These are phyloP conservation scores for Thamnidium elegans DNA, from an alignment of 192 early-diverging fungal species.

Conservation along the genomic window DNA sequence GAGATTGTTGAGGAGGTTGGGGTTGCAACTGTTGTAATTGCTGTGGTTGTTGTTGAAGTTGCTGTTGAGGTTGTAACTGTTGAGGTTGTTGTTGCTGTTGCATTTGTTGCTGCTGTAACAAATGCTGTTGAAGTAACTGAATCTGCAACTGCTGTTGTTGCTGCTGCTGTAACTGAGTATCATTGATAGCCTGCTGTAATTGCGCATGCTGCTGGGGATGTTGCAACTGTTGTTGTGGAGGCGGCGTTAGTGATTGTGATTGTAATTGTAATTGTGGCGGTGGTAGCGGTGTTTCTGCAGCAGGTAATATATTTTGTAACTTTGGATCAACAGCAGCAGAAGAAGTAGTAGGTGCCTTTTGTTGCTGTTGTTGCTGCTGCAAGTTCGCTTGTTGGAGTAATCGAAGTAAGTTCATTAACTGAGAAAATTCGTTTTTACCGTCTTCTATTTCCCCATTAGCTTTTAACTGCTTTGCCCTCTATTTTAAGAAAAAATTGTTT, in stretches of 20 bases:
- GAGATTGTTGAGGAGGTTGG: neutral
- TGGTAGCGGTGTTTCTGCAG: neutral
- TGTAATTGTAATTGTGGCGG: constrained; percentile 10
- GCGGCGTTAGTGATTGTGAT: constrained; percentile 13
- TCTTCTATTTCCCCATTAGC: constrained; percentile 67
- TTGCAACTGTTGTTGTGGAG: neutral
- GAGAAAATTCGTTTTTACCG: constrained; percentile 69
- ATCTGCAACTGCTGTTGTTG: constrained; percentile 23
- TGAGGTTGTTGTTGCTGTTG: constrained; percentile 17
- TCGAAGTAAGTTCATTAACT: constrained; percentile 58
- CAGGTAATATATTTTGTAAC: neutral
- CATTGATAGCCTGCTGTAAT: constrained; percentile 5
- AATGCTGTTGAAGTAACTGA: constrained; percentile 16
- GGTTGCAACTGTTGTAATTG: constrained; percentile 24
- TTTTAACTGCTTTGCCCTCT: constrained; percentile 33
- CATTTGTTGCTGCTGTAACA: constrained; percentile 27
- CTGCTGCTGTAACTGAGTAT: neutral
- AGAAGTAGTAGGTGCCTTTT: constrained; percentile 6
- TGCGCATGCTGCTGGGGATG: neutral
- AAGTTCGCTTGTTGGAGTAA: constrained; percentile 23
- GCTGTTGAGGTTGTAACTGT: neutral
- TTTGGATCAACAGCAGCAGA: constrained; percentile 22
- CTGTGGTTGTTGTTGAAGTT: constrained; percentile 2
- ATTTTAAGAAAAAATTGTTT: neutral
- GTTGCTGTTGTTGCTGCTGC: constrained; percentile 23